Percentiles rank a stretch among this genome's conserved stretches.
phyloP scores from a whole-genome alignment of 257 asterid species.

The Ocimum tenuiflorum region DNA sequence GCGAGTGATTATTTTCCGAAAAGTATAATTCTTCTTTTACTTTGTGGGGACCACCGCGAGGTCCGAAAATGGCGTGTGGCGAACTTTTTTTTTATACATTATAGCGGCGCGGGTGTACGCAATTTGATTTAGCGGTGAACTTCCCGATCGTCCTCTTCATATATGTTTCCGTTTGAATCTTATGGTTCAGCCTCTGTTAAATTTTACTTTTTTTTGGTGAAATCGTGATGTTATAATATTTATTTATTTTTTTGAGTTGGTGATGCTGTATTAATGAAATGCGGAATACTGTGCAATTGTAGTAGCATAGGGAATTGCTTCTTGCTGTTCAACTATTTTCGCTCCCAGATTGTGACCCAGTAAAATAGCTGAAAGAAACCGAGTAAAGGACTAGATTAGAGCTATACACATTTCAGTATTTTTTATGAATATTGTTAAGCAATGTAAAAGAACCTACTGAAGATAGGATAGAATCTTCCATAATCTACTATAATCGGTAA shows the following conservation, averaged over 20 bases:
- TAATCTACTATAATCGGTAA: neutral
- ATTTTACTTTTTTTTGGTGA: neutral
- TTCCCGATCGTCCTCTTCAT: slow-evolving; percentile 2
- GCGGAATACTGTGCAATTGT: neutral
- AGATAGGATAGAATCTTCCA: neutral
- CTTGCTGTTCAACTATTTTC: too few species aligned
- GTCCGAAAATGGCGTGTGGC: neutral
- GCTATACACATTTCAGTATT: neutral
- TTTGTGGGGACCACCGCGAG: neutral
- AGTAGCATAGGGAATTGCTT: neutral
- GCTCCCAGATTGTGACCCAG: neutral
- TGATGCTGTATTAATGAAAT: neutral
- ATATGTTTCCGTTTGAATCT: neutral
- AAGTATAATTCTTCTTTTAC: neutral
- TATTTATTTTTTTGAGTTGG: neutral
- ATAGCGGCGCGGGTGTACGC: neutral
- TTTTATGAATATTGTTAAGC: neutral
- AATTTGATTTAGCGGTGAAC: neutral
- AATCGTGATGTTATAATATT: too few species aligned
- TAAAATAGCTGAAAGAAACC: neutral
- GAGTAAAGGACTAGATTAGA: neutral
- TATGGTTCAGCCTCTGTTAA: neutral
- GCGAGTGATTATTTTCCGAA: neutral
- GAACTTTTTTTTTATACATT: neutral
- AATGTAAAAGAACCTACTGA: neutral